Conservation (phyloP, 1,139 yeast species). For the Debaryomycetaceae sp. region DNA sequence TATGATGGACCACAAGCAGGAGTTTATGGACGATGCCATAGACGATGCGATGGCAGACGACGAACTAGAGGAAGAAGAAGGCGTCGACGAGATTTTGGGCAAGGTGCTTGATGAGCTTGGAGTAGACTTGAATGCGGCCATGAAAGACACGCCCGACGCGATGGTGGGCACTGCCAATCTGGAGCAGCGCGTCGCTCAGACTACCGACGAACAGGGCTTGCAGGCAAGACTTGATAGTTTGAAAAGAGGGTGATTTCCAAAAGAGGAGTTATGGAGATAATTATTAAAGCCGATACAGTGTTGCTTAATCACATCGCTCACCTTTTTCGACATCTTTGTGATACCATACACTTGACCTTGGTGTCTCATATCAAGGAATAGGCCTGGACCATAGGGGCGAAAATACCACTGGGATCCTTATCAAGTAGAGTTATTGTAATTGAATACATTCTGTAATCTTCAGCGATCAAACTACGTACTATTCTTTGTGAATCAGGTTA, state of each 20-base stretch:
- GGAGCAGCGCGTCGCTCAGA: constrained; percentile 14
- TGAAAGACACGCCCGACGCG: constrained; percentile 60
- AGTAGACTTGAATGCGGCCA: constrained; percentile 61
- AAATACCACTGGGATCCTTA: no score
- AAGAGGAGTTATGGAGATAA: not conserved
- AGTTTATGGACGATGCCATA: constrained; percentile 96
- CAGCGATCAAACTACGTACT: no score
- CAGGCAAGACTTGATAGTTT: constrained; percentile 83
- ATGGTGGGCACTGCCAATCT: constrained; percentile 29
- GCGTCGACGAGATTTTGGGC: constrained; percentile 84
- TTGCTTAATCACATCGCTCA: no score
- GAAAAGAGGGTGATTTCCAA: constrained; percentile 26
- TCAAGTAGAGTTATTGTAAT: no score
- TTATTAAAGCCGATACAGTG: not conserved
- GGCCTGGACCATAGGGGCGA: no score
- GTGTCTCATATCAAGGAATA: no score
- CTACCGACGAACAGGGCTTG: constrained; percentile 31
- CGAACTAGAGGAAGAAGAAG: constrained; percentile 62
- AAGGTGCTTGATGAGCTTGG: constrained; percentile 95
- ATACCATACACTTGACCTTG: no score
- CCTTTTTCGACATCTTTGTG: no score
- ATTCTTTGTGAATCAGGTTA: no score
- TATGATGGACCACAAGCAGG: constrained; percentile 96
- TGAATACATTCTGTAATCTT: no score
- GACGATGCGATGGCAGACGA: constrained; percentile 89